Percentiles rank a stretch among this genome's conserved stretches.
These are phyloP conservation scores for Crithidia sp. DNA, from an alignment of 208 protist genomes.

Conservation along the genomic window DNA sequence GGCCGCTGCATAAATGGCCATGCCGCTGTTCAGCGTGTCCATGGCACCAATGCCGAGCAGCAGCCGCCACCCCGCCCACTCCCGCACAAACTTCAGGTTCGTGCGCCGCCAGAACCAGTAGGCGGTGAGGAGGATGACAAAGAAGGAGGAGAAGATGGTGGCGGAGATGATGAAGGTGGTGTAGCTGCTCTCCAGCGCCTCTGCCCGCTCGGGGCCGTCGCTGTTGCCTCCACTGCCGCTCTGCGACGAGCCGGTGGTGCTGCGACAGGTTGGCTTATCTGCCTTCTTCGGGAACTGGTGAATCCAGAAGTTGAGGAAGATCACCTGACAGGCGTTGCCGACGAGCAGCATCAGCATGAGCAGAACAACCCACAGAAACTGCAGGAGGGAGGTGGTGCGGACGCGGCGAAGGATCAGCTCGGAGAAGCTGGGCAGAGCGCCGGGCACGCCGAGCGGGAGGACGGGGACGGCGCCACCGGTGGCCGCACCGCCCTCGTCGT, in stretches of 20 bases:
- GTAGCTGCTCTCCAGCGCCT: slow-evolving; percentile 67
- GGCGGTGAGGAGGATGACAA: slow-evolving; percentile 51
- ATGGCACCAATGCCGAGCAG: slow-evolving; percentile 46
- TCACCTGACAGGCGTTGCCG: slow-evolving; percentile 79
- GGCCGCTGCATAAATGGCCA: slow-evolving; percentile 64
- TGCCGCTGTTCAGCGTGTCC: slow-evolving; percentile 53
- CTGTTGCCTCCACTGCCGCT: background rate
- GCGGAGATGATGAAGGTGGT: slow-evolving; percentile 77
- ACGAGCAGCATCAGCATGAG: slow-evolving; percentile 63
- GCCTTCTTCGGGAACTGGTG: slow-evolving; percentile 46
- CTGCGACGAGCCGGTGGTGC: slow-evolving; percentile 22
- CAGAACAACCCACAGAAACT: slow-evolving; percentile 45
- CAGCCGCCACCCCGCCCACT: slow-evolving; percentile 34
- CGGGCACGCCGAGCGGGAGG: background rate
- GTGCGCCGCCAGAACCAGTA: slow-evolving; percentile 62
- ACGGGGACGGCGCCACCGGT: background rate
- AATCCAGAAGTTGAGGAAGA: slow-evolving; percentile 87
- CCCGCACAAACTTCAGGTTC: slow-evolving; percentile 43
- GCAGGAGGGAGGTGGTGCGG: slow-evolving; percentile 25
- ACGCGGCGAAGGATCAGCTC: slow-evolving; percentile 24
- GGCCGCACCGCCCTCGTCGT: too few species aligned
- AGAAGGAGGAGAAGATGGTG: slow-evolving; percentile 67
- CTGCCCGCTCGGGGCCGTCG: slow-evolving; percentile 13
- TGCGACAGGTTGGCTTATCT: slow-evolving; percentile 35
- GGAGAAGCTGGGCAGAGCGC: background rate